phyloP scores from a whole-genome alignment of 148 eudicot species.

The Nepenthes mirabilis region DNA sequence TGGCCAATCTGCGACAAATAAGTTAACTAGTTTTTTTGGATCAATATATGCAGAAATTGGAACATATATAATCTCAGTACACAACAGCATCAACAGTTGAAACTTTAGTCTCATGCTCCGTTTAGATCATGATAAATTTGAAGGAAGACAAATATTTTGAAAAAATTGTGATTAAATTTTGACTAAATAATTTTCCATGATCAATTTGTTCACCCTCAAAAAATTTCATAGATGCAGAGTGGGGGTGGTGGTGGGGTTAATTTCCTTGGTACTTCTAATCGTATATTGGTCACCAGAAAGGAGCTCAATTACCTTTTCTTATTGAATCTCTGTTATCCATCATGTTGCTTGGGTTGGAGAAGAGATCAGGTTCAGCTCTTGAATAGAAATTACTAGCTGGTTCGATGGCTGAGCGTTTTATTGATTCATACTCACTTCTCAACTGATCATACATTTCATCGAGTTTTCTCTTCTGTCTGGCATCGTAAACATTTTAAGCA shows the following conservation, averaged over 20 bases:
- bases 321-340: constrained; percentile 64
- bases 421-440: constrained; percentile 74
- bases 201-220: too few relatives aligned
- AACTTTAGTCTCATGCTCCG: not conserved
- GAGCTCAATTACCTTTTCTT: constrained; percentile 50
- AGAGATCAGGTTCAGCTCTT: constrained; percentile 63
- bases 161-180: too few relatives aligned
- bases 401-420: constrained; percentile 72
- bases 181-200: too few relatives aligned
- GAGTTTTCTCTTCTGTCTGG: constrained; percentile 89
- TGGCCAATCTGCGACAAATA: constrained; percentile 78
- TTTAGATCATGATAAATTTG: too few relatives aligned
- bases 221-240: too few relatives aligned
- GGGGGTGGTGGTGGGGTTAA: too few relatives aligned
- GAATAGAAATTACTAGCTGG: constrained; percentile 67
- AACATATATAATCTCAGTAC: not conserved
- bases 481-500: constrained; percentile 6
- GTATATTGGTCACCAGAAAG: constrained; percentile 2
- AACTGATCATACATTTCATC: constrained; percentile 96
- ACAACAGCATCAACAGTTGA: not conserved
- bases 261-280: not conserved
- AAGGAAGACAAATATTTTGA: too few relatives aligned
- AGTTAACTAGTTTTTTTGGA: constrained; percentile 59
- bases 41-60: not conserved
- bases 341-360: constrained; percentile 56